Evolutionary conservation across 2,329 filamentous ascomycete species (phyloP).

Genomic region (Parastagonospora avenae): DNA sequence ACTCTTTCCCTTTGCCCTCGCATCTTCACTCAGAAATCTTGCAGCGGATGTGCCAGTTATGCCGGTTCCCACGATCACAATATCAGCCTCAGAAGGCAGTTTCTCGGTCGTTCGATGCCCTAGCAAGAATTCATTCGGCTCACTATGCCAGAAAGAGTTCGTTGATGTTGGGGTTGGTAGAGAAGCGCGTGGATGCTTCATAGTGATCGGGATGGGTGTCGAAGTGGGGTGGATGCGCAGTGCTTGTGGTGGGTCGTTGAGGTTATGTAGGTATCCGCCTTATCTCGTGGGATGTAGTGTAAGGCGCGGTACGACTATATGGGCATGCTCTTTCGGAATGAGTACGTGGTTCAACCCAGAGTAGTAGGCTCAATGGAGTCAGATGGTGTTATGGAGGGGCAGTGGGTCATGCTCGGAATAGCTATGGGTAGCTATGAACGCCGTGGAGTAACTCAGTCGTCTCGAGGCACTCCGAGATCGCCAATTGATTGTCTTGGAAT

Average conservation of each 20-base stretch:
- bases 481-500: not conserved
- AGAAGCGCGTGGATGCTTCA: constrained; percentile 41
- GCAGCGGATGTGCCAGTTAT: constrained; percentile 78
- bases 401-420: constrained; percentile 8
- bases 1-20: constrained; percentile 51
- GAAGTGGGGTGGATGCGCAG: constrained; percentile 1
- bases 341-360: not conserved
- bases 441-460: constrained; percentile 6
- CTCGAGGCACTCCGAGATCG: constrained; percentile 16
- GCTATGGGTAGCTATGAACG: constrained; percentile 13
- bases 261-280: constrained; percentile 3
- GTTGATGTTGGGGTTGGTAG: constrained; percentile 68
- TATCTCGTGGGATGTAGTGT: not conserved
- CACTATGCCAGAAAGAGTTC: constrained; percentile 73
- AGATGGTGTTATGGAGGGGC: constrained; percentile 14
- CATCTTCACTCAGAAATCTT: constrained; percentile 60
- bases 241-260: not conserved
- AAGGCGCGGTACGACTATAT: constrained; percentile 5
- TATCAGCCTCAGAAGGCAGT: constrained; percentile 67
- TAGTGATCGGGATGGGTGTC: constrained; percentile 15
- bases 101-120: constrained; percentile 70
- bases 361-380: not conserved
- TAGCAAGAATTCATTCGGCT: constrained; percentile 67
- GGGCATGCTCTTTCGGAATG: constrained; percentile 5
- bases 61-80: constrained; percentile 75